A percentile compares a stretch with the other conserved stretches of the same genome.
Evolutionary conservation across 1,139 yeast species (phyloP).

Genomic region (Taphrina flavorubra): DNA sequence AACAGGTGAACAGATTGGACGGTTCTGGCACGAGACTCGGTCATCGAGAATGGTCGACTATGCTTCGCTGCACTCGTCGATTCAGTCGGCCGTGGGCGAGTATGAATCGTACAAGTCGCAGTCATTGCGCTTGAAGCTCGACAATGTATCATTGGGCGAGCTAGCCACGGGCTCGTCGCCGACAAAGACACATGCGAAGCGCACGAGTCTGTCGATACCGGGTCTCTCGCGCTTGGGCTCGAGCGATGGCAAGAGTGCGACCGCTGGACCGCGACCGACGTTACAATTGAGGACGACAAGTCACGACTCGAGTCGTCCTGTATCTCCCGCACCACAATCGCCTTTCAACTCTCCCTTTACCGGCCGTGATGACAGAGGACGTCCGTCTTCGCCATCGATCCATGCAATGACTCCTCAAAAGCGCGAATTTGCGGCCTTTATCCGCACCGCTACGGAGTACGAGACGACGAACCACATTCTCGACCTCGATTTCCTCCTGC

Average conservation of each 20-base stretch:
- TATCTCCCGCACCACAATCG: not conserved
- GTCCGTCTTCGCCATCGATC: constrained; percentile 16
- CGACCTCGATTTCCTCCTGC: constrained; percentile 26
- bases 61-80: constrained; percentile 25
- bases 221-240: constrained; percentile 1
- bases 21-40: too few species aligned
- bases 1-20: too few species aligned
- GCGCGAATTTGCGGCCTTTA: constrained; percentile 22
- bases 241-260: not conserved
- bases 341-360: constrained; percentile 1
- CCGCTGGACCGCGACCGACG: not conserved
- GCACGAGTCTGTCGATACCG: constrained; percentile 1
- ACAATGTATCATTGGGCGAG: constrained; percentile 3
- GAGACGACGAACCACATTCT: constrained; percentile 27
- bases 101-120: constrained; percentile 36
- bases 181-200: constrained; percentile 12
- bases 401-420: not conserved
- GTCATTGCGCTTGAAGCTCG: constrained; percentile 13
- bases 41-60: constrained; percentile 21
- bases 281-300: not conserved
- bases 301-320: not conserved
- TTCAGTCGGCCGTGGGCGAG: constrained; percentile 22
- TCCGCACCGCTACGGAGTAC: constrained; percentile 20
- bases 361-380: constrained; percentile 1
- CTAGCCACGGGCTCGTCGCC: not conserved